Evolutionary conservation across 495 filamentous ascomycete species (phyloP), one percentile per base, ranked within the genome.

Genomic region (Aspergillus haitiensis): DNA sequence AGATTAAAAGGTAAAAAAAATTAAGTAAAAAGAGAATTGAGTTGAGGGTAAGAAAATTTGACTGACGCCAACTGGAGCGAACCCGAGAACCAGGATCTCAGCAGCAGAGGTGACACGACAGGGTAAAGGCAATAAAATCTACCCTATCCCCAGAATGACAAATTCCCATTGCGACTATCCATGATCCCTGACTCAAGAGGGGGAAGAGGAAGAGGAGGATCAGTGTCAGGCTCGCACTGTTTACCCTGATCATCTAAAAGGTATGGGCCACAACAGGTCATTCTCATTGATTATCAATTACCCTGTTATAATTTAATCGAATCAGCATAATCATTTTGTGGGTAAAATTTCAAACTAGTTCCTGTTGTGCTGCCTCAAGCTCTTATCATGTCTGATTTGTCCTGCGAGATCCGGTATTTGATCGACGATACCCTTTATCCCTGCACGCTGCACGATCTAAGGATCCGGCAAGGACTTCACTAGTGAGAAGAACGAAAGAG

Each of bases 361-460:
- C 15, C 39, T 21, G 18, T 16, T 31, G 35, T 27, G 21, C 21
- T 27, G 21, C 21, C 21, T 27, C 21, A 27, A 27, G 21, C 21
- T 27, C 21, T 27, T 27, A 27, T 27, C 21, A 27, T 27, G 34
- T n/a, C 31, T 57, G 44, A 48, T 50, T 18, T 36, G 52, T 16
- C 51, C 46, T 58, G 58, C 37, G 51, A 46, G 34, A 48, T 59
- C 55, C 58, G 47, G 63, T 34, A 60, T 58, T 52, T 33, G 63
- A 65, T 65, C 63, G 50, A 46, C 63, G 31, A 48, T 48, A 45
- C 51, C 45, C 57, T 59, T 46, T 47, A 64, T 59, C 61, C 61
- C 61, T 64, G 61, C 52, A 59, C 50, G 48, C 61, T 64, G 56
- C 61, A 64, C 56, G 61, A 64, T 64, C 61, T 53, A 27, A 27